Percentiles rank a stretch among this genome's conserved stretches.
These are phyloP conservation scores for Ambispora gerdemannii DNA, from an alignment of 192 early-diverging fungal genomes.

Conservation along the genomic window DNA sequence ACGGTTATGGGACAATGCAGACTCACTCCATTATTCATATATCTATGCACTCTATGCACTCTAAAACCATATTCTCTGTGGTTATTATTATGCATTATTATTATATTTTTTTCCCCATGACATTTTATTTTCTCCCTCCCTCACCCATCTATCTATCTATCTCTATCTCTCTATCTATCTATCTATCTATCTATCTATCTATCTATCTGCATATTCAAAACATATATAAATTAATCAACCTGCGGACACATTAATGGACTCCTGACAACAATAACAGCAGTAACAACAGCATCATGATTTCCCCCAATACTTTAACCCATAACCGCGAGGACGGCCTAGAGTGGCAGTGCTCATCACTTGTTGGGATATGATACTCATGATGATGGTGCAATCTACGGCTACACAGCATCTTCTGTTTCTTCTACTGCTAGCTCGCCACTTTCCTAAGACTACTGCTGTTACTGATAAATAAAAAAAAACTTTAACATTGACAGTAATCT, in stretches of 20 bases:
- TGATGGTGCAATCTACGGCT: not conserved
- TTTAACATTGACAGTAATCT: too few species aligned
- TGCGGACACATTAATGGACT: conserved; percentile 22
- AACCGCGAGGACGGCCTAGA: conserved; percentile 21
- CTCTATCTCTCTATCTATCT: conserved; percentile 6
- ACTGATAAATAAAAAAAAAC: conserved; percentile 4
- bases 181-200: conserved; percentile 12
- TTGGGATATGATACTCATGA: conserved; percentile 5
- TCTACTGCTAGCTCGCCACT: too few species aligned
- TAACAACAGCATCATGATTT: too few species aligned
- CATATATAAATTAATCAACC: not conserved
- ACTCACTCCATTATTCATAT: conserved; percentile 29
- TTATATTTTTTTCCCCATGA: conserved; percentile 1
- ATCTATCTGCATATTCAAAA: not conserved
- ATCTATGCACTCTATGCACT: conserved; percentile 36
- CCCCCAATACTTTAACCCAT: conserved; percentile 15
- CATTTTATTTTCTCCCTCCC: too few species aligned
- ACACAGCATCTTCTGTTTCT: not conserved
- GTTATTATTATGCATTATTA: not conserved
- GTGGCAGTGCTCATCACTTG: conserved; percentile 19
- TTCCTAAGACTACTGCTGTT: not conserved
- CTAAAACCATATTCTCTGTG: conserved; percentile 2
- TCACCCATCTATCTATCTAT: conserved; percentile 12
- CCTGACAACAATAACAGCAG: conserved; percentile 6
- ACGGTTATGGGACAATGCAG: conserved; percentile 21